Evolutionary conservation across 192 early-diverging fungal species (phyloP).

Genomic region (Ambispora gerdemannii): DNA sequence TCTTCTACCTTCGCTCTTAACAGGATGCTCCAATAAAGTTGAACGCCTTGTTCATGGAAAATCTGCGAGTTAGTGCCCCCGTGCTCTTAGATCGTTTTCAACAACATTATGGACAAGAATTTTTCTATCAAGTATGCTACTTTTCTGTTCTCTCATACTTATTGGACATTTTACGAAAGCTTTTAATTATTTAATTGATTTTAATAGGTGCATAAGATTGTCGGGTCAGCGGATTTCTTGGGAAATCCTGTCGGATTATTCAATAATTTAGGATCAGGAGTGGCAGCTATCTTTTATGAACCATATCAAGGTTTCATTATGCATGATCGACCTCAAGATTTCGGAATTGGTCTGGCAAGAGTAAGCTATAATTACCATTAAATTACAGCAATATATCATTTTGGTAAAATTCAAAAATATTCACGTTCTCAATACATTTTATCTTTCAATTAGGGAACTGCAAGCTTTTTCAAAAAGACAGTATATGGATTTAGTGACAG

Average conservation of each 20-base stretch:
- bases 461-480: slow-evolving; percentile 84
- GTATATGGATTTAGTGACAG: slow-evolving; percentile 95
- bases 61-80: slow-evolving; percentile 77
- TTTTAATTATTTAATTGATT: background rate
- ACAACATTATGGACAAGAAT: slow-evolving; percentile 86
- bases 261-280: slow-evolving; percentile 91
- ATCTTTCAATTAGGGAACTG: slow-evolving; percentile 51
- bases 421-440: too few relatives aligned
- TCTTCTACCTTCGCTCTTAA: background rate
- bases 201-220: slow-evolving; percentile 63
- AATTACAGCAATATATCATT: background rate
- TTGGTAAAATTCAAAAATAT: background rate
- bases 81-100: slow-evolving; percentile 76
- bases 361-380: slow-evolving; percentile 39
- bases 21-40: slow-evolving; percentile 84
- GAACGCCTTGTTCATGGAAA: slow-evolving; percentile 84
- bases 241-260: slow-evolving; percentile 98
- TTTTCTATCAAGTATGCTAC: slow-evolving; percentile 64
- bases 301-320: slow-evolving; percentile 95
- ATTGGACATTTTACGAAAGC: slow-evolving; percentile 30
- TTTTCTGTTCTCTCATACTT: background rate
- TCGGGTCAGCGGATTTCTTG: slow-evolving; percentile 94
- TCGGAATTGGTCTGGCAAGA: slow-evolving; percentile 87
- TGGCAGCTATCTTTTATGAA: slow-evolving; percentile 96
- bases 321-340: slow-evolving; percentile 90